Base-by-base conservation (phyloP, 768 basidiomycete genomes). In the Mycena vitilis region DNA sequence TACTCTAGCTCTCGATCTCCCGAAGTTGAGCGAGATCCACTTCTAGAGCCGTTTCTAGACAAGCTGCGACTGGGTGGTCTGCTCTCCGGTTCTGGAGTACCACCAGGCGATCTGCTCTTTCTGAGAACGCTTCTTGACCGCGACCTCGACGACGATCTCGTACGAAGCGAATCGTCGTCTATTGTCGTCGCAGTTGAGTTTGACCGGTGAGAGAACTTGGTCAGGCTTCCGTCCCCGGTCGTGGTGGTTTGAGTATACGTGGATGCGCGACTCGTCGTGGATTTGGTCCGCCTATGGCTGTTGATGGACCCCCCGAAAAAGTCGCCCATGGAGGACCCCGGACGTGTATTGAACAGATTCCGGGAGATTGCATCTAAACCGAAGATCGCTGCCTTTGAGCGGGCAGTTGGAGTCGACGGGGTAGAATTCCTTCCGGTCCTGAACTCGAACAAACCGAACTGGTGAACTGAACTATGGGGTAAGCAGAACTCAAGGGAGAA, bases 361-460 rank as follows among this genome's bases (percentile, higher is more conserved):
- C 95, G 88, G 22, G 95, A 95, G 72, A 98, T 91, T 22, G 89
- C 92, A 74, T 98, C 96, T 60, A 98, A 84, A 40, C 93, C 90
- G 75, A 97, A 95, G 58, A 95, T 94, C n/a, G 92, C 89, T 2
- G 90, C 93, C 69, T 92, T 90, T n/a, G 90, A 87, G 53, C 85
- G 88, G 0, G 89, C 87, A 0, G 93, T 94, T 5, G 96, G 96
- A 0, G 96, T 98, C 2, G 91, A 87, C 7, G 96, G 96, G n/a
- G 86, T 80, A 25, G 96, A 90, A 60, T 86, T 88, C 64, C 76
- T 81, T 38, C 90, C 90, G 0, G 95, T 95, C 36, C 87, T 87
- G 79, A 96, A 96, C 75, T 93, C 91, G 81, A 96, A 97, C 60
- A 98, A 80, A 18, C 95, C 95, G 68, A 89, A 95, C 76, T 94